phyloP scores from a whole-genome alignment of 2,329 filamentous ascomycete genomes.

The Neofusicoccum laricinum region DNA sequence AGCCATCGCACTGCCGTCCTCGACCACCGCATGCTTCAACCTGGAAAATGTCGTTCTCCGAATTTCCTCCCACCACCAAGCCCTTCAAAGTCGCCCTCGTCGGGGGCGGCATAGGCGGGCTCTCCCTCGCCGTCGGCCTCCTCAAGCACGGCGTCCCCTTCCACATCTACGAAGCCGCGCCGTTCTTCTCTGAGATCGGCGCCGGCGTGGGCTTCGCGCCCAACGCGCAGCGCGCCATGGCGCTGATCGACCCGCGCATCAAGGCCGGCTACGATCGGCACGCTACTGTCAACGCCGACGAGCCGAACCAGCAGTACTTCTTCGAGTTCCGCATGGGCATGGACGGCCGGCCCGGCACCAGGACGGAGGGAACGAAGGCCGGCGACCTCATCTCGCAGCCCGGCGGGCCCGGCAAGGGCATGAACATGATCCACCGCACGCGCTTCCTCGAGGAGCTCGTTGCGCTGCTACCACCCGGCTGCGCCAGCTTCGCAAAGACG shows the following conservation, averaged over 20 bases:
- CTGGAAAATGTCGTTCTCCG: no score
- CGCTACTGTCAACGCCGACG: constrained; percentile 40
- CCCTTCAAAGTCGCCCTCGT: constrained; percentile 49
- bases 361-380: constrained; percentile 19
- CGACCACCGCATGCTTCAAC: no score
- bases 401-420: constrained; percentile 19
- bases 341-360: constrained; percentile 18
- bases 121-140: constrained; percentile 54
- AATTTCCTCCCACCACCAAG: no score
- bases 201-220: constrained; percentile 57
- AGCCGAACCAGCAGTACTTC: constrained; percentile 36
- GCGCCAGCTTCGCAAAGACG: constrained; percentile 42
- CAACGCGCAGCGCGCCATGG: constrained; percentile 55
- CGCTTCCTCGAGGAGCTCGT: constrained; percentile 50
- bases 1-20: no score
- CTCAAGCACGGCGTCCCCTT: constrained; percentile 45
- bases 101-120: constrained; percentile 58
- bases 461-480: constrained; percentile 41
- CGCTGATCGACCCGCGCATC: constrained; percentile 48
- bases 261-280: constrained; percentile 43
- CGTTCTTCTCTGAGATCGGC: constrained; percentile 56
- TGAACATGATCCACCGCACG: constrained; percentile 44
- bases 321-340: constrained; percentile 41
- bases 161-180: constrained; percentile 56
- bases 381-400: constrained; percentile 27